Evolutionary conservation across 495 filamentous ascomycete genomes (phyloP), one percentile per base, ranked within the genome.

Genomic region (Aspergillus leporis): DNA sequence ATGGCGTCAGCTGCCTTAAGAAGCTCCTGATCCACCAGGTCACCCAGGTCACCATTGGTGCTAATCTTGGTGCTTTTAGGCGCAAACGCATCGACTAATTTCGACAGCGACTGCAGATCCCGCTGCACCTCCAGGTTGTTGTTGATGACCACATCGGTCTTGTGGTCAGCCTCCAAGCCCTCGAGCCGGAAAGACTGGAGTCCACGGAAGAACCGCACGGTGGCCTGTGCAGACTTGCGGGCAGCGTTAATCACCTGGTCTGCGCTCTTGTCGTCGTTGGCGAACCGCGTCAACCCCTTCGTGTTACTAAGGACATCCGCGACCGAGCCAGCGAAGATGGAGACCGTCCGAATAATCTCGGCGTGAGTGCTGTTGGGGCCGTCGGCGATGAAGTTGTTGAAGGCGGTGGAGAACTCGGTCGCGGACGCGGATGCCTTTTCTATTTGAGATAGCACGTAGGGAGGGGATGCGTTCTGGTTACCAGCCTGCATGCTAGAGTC

Each of bases 401-500:
- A 98, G 0, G 94, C 86, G 3, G 93, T 97, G 0, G 93, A 93
- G 70, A 98, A 98, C 66, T 98, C 94, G 53, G 90, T 98, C 4
- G 93, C 91, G 56, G 86, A 96, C 14, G 91, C 84, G n/a, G 90
- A 91, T 0, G 94, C 94, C 76, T 97, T 98, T 71, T 98, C 94
- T 51, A 97, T 90, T 71, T 97, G 94, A 2, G 93, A 97, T 19
- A 97, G 80, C 21, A 98, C 92, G 68, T 96, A 97, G 2, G 92
- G 84, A n/a, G 94, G 91, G 25, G 93, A 95, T 3, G 94, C 94
- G 65, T 93, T 98, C 77, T 97, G 93, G 75, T 98, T 98, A 66
- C 94, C 94, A 45, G 94, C 94, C 71, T 97, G 93, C 92, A 96
- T 98, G 53, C 89, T 86, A 5, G 94, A 97, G 70, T 98, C 94